phyloP scores from a whole-genome alignment of 2,329 filamentous ascomycete species.

The Daldinia sp. region DNA sequence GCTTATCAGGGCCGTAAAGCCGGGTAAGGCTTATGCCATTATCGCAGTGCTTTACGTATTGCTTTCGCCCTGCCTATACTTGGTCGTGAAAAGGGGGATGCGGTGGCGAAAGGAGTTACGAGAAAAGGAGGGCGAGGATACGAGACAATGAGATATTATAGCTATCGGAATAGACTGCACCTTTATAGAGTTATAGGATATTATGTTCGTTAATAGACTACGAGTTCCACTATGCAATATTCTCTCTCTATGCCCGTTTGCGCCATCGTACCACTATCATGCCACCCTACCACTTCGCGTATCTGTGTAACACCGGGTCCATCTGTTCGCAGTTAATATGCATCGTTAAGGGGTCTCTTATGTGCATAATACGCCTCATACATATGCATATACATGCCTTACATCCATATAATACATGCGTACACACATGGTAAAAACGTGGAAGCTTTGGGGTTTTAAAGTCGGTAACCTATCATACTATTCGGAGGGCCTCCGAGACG shows the following conservation, averaged over 20 bases:
- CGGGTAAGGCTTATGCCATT: constrained; percentile 71
- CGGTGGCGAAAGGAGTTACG: constrained; percentile 62
- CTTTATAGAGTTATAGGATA: constrained; percentile 11
- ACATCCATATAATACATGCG: constrained; percentile 10
- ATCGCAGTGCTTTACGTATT: constrained; percentile 63
- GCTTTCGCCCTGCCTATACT: constrained; percentile 61
- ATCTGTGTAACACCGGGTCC: constrained; percentile 1
- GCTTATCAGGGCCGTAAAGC: constrained; percentile 66
- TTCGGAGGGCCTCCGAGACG: neutral
- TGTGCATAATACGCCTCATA: neutral
- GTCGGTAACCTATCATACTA: neutral
- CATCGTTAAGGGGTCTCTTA: constrained; percentile 18
- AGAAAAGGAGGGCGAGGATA: constrained; percentile 51
- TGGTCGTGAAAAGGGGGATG: constrained; percentile 61
- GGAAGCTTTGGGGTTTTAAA: neutral
- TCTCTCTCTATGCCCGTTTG: neutral
- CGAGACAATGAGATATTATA: constrained; percentile 5
- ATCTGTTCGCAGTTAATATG: constrained; percentile 10
- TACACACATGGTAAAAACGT: constrained; percentile 12
- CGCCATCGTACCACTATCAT: constrained; percentile 29
- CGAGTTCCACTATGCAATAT: constrained; percentile 10
- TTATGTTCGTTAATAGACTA: constrained; percentile 18
- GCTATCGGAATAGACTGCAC: constrained; percentile 11
- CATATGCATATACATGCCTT: neutral
- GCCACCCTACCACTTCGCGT: constrained; percentile 16